Evolutionary conservation across 164 flowering plant species (phyloP), one percentile per base, ranked within the genome.

Genomic region (Piper betle): DNA sequence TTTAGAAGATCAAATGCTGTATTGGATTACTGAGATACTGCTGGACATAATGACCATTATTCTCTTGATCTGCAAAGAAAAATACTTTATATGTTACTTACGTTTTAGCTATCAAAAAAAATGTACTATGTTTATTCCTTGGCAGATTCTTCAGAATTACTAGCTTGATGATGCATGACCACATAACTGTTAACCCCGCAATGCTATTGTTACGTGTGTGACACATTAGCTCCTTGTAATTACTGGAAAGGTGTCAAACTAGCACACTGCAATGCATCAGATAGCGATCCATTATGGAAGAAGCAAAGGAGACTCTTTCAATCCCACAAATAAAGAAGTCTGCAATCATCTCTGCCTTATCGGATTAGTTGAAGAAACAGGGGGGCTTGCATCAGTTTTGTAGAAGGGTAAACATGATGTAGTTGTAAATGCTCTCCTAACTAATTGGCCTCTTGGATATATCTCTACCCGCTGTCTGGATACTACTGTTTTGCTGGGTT

Each of bases 151-250:
- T 10, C 16, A 57, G 7, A 2, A 11, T 37, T 39, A 40, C 50
- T 41, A 59, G 33, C 15, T 3, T 46, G 39, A 60, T 19, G 40
- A 9, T 7, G 12, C 37, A 18, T 40, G 8, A n/a, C 0, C 2
- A 18, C 19, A 59, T 18, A 3, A 18, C 10, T 62, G 12, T 20
- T 17, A 54, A 6, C 55, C 53, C 20, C 55, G 53, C 66, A 55
- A 59, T 63, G 66, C 55, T 56, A 63, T 25, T 63, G 66, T 42
- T 63, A 63, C 46, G 60, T 63, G n/a, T 63, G 66, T 56, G 66
- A 63, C 42, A 15, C 40, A 39, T 10, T 25, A 41, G 66, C 66
- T 55, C 60, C 66, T 20, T 63, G 60, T 25, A 55, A 62, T 12
- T 10, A 63, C 13, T 63, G 66, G 66, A 42, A 55, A 12, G 66